Evolutionary conservation across 2,329 filamentous ascomycete species (phyloP).

Genomic region (Ceratocystis lukuohia): DNA sequence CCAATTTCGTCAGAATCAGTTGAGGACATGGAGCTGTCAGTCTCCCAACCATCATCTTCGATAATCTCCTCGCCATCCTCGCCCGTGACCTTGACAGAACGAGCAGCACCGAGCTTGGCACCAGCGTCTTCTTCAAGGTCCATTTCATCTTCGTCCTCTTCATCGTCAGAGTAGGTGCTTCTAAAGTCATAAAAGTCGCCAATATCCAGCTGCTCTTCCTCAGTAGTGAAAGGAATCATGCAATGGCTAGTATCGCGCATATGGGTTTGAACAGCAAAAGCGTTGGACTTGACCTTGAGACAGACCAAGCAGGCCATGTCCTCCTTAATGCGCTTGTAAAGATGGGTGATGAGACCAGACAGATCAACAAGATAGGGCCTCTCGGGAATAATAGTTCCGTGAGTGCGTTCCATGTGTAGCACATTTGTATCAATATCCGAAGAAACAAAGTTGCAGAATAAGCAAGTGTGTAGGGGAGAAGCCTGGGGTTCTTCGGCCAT

Average conservation of each 20-base stretch:
- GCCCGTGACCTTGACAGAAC: slow-evolving; percentile 38
- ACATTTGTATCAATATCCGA: slow-evolving; percentile 63
- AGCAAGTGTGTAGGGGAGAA: slow-evolving; percentile 37
- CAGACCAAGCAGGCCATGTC: slow-evolving; percentile 80
- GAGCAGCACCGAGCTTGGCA: slow-evolving; percentile 55
- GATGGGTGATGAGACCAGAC: slow-evolving; percentile 63
- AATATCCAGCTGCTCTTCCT: slow-evolving; percentile 84
- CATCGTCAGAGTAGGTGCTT: slow-evolving; percentile 81
- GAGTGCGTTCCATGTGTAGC: slow-evolving; percentile 79
- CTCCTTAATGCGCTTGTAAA: slow-evolving; percentile 68
- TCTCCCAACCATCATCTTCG: slow-evolving; percentile 80
- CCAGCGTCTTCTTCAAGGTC: slow-evolving; percentile 41
- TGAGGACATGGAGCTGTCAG: slow-evolving; percentile 79
- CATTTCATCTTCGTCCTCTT: slow-evolving; percentile 41
- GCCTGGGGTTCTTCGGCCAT: slow-evolving; percentile 27
- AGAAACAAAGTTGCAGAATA: slow-evolving; percentile 87
- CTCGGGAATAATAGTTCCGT: slow-evolving; percentile 94
- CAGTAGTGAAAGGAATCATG: slow-evolving; percentile 82
- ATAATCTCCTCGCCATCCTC: slow-evolving; percentile 36
- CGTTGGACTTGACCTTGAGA: slow-evolving; percentile 64
- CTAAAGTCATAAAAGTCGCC: slow-evolving; percentile 96
- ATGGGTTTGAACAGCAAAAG: slow-evolving; percentile 77
- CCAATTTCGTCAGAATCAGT: slow-evolving; percentile 75
- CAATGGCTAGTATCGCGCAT: slow-evolving; percentile 97
- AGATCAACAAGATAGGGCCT: slow-evolving; percentile 69